Evolutionary conservation across 2,329 filamentous ascomycete genomes (phyloP).

Genomic region (Fusarium tricinctum): DNA sequence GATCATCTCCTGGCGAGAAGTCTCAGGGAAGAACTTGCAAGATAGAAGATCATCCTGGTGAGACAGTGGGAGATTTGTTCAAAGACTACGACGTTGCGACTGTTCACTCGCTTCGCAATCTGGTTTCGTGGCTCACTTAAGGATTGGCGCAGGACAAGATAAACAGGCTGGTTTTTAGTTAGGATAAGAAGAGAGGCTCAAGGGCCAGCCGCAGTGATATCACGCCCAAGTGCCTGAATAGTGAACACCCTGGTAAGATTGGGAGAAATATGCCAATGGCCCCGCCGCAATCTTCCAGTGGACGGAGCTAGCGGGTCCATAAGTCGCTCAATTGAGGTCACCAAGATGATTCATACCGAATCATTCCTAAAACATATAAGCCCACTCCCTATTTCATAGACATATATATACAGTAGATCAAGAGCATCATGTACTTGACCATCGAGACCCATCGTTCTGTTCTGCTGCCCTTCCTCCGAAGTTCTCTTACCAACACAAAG

Average conservation of each 20-base stretch:
- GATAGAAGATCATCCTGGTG: slow-evolving; percentile 9
- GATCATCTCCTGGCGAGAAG: not conserved
- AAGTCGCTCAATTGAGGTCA: slow-evolving; percentile 6
- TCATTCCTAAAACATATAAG: not conserved
- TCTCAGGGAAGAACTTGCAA: not conserved
- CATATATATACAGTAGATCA: too few relatives aligned
- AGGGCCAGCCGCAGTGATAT: not conserved
- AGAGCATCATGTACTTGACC: not conserved
- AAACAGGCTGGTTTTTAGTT: not conserved
- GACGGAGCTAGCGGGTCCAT: not conserved
- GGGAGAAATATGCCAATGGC: too few relatives aligned
- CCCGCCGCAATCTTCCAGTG: too few relatives aligned
- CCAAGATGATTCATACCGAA: slow-evolving; percentile 5
- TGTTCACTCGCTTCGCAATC: slow-evolving; percentile 21
- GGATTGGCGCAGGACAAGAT: not conserved
- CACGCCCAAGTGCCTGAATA: not conserved
- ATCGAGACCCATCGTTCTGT: not conserved
- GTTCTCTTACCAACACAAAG: not conserved
- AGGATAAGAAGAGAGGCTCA: not conserved
- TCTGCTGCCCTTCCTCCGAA: too few relatives aligned
- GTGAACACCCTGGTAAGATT: too few relatives aligned
- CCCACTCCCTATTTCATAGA: too few relatives aligned
- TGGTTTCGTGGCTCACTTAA: slow-evolving; percentile 28
- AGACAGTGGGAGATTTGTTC: slow-evolving; percentile 23
- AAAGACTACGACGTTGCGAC: not conserved